Evolutionary conservation across 179 eudicot species (phyloP).

Genomic region (Sideroxylon spinosum): DNA sequence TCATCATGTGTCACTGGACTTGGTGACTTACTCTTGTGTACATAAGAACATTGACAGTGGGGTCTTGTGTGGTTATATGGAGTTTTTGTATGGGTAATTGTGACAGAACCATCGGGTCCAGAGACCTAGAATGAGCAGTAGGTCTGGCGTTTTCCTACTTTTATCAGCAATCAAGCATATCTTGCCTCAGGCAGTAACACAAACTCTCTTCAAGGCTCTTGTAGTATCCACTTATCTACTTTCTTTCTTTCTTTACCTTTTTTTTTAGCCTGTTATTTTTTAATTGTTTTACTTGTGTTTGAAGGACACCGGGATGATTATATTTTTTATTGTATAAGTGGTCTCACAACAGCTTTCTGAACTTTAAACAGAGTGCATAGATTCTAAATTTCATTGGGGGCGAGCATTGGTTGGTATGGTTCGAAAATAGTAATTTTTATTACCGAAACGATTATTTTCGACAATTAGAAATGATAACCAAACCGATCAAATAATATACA

Average conservation of each 20-base stretch:
- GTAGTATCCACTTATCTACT: not conserved
- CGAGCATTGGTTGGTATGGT: no score
- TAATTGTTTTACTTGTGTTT: not conserved
- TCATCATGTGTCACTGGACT: not conserved
- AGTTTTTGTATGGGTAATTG: not conserved
- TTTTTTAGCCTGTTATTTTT: not conserved
- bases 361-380: not conserved
- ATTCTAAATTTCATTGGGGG: not conserved
- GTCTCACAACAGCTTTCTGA: not conserved
- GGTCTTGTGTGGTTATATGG: not conserved
- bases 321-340: not conserved
- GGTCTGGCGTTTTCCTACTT: not conserved
- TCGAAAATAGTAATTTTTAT: no score
- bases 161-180: slow-evolving; percentile 6
- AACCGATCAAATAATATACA: no score
- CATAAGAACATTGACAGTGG: not conserved
- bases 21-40: not conserved
- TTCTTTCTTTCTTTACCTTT: no score
- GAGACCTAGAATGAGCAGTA: not conserved
- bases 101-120: not conserved
- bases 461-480: no score
- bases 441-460: no score
- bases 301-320: not conserved
- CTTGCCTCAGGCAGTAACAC: not conserved
- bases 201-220: not conserved